These are phyloP conservation scores for Salix suchowensis DNA, from an alignment of 345 rosid species.

Conservation along the genomic window DNA sequence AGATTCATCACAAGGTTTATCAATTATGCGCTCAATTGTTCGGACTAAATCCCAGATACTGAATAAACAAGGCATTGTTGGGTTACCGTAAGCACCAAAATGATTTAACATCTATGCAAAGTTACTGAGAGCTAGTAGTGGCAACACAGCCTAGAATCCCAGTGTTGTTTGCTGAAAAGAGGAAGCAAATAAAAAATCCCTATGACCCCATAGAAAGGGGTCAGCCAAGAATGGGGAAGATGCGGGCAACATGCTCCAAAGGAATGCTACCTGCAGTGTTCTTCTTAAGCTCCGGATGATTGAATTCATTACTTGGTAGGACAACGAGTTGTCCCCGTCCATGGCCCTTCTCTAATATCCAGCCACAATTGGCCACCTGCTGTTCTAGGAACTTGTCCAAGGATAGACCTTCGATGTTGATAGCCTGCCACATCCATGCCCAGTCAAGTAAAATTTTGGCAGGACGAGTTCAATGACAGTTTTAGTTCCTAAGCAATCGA, in stretches of 20 bases:
- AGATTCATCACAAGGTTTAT: neutral
- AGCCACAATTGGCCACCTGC: conserved; percentile 55
- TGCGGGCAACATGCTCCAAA: conserved; percentile 76
- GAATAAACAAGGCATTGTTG: neutral
- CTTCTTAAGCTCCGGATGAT: conserved; percentile 84
- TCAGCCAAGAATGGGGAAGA: conserved; percentile 91
- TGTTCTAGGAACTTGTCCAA: conserved; percentile 87
- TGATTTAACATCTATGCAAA: neutral
- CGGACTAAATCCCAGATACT: neutral
- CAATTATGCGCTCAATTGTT: neutral
- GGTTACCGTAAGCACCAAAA: neutral
- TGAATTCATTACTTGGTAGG: conserved; percentile 64
- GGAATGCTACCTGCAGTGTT: conserved; percentile 60
- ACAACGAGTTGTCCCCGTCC: conserved; percentile 52
- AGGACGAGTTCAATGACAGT: neutral
- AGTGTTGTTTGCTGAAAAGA: neutral
- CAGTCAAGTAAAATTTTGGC: neutral
- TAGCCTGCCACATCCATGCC: conserved; percentile 44
- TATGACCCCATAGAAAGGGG: neutral
- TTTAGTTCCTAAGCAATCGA: no score
- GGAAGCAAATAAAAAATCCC: neutral
- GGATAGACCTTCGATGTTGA: conserved; percentile 71
- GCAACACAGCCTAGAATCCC: neutral
- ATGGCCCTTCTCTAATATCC: conserved; percentile 72
- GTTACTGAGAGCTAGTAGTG: neutral